Evolutionary conservation across 176 grass and related monocot genomes (phyloP).

Genomic region (Avena sativa): DNA sequence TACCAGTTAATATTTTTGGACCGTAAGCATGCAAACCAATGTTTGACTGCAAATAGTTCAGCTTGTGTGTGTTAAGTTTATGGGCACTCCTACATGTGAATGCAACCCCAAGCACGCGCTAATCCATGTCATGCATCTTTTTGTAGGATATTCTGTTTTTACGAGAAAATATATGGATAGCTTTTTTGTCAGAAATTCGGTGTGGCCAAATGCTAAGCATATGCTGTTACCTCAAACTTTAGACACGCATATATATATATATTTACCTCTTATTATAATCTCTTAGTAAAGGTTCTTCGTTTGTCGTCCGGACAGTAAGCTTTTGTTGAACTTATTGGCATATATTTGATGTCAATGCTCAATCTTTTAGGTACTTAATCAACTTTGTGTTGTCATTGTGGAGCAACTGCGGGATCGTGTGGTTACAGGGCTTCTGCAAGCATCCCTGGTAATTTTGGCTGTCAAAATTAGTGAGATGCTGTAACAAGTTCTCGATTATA

Average conservation of each 20-base stretch:
- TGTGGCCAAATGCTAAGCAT: slow-evolving; percentile 27
- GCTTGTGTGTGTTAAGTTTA: slow-evolving; percentile 26
- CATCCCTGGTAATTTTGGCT: slow-evolving; percentile 72
- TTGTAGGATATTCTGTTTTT: background rate
- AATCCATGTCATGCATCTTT: slow-evolving; percentile 28
- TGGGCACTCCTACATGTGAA: slow-evolving; percentile 3
- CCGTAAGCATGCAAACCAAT: slow-evolving; percentile 17
- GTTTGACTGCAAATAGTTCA: slow-evolving; percentile 11
- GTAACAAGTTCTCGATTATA: slow-evolving; percentile 30
- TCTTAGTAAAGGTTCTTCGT: slow-evolving; percentile 5
- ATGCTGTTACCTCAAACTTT: slow-evolving; percentile 27
- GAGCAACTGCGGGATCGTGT: slow-evolving; percentile 93
- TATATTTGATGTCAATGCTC: slow-evolving; percentile 30
- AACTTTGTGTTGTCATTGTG: slow-evolving; percentile 88
- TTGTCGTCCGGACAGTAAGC: slow-evolving; percentile 16
- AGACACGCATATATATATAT: background rate
- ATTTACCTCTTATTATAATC: slow-evolving; percentile 2
- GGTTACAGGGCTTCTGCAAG: slow-evolving; percentile 97
- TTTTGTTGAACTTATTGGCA: slow-evolving; percentile 29
- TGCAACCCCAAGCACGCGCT: slow-evolving; percentile 13
- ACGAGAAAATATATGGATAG: background rate
- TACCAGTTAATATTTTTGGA: background rate
- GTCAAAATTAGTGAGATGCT: slow-evolving; percentile 24
- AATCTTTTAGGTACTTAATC: slow-evolving; percentile 81
- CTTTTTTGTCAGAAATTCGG: background rate